Base-by-base conservation (phyloP, 192 early-diverging fungal genomes). In the Linnemannia elongata region DNA sequence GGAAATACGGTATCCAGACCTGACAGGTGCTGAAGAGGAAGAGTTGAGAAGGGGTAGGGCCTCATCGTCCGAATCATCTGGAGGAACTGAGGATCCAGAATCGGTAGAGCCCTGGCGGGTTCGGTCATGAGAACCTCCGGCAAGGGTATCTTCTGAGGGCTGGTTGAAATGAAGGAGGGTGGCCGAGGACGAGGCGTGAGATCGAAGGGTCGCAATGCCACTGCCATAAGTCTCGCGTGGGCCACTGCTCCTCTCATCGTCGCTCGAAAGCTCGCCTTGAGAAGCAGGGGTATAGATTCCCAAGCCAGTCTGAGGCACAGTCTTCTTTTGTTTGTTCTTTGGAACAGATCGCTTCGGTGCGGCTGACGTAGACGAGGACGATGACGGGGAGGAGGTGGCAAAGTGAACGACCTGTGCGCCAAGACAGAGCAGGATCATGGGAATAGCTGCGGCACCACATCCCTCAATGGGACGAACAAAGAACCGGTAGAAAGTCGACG, bases 371-470 rank as follows among this genome's bases (percentile, higher is more conserved):
- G 77, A 30, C n/a, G 72, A 36, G 0, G 72, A 12, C 22, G n/a
- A 27, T 0, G 41, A 27, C 4, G 52, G 41, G 17, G 79, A 69
- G 2, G 71, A 45, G 0, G n/a, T 15, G 12, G 79, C 85, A 71
- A 87, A 87, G 35, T 87, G 57, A 18, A 87, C 85, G 5, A 96
- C 82, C 84, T 96, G 95, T 13, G 94, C 94, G 13, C 96, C 96
- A 4, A 97, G 91, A 73, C 95, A 95, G 10, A 96, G 89, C 55
- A 97, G 83, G 42, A 96, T 95, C 77, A 96, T 90, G 6, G 96
- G 96, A 33, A 97, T 95, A 12, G 94, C 95, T n/a, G 95, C 93
- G 30, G 93, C 92, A 60, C 96, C 96, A 86, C 95, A 94, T 75
- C 91, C 90, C 27, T 96, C 93, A 33, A 97, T 93, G 1, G 94